Conservation (phyloP, 2,329 filamentous ascomycete species). For the Aspergillus sp. region DNA sequence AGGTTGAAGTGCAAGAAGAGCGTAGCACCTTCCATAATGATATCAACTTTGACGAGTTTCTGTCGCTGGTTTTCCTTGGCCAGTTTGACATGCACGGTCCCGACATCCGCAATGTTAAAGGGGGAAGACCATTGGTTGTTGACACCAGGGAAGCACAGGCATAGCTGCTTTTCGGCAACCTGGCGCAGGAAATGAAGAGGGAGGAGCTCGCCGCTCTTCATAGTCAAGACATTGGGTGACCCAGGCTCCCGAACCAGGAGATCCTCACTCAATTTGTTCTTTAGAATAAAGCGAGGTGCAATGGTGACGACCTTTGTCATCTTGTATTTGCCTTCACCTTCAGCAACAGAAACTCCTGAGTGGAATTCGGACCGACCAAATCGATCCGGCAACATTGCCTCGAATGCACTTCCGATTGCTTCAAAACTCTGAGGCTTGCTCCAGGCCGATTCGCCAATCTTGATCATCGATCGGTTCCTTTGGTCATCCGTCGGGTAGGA, state of each 20-base stretch:
- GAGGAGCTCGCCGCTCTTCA: conserved; percentile 70
- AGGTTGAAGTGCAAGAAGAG: conserved; percentile 86
- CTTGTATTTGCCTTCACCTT: conserved; percentile 96
- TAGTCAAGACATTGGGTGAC: conserved; percentile 72
- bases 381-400: conserved; percentile 71
- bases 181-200: conserved; percentile 86
- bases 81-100: conserved; percentile 86
- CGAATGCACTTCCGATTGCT: conserved; percentile 85
- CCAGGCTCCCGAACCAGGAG: conserved; percentile 86
- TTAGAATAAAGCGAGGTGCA: conserved; percentile 83
- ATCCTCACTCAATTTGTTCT: conserved; percentile 85
- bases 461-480: conserved; percentile 80
- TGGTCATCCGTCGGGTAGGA: conserved; percentile 83
- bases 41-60: conserved; percentile 74
- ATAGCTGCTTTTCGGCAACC: conserved; percentile 75
- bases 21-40: conserved; percentile 85
- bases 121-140: conserved; percentile 98
- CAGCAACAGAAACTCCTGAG: conserved; percentile 76
- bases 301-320: conserved; percentile 92
- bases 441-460: conserved; percentile 85
- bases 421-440: conserved; percentile 98
- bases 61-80: conserved; percentile 85
- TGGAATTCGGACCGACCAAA: conserved; percentile 74
- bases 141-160: conserved; percentile 83
- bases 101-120: conserved; percentile 93